Evolutionary conservation across 169 alveolate genomes (phyloP), one percentile per base, ranked within the genome.

Genomic region (Babesia bigemina): DNA sequence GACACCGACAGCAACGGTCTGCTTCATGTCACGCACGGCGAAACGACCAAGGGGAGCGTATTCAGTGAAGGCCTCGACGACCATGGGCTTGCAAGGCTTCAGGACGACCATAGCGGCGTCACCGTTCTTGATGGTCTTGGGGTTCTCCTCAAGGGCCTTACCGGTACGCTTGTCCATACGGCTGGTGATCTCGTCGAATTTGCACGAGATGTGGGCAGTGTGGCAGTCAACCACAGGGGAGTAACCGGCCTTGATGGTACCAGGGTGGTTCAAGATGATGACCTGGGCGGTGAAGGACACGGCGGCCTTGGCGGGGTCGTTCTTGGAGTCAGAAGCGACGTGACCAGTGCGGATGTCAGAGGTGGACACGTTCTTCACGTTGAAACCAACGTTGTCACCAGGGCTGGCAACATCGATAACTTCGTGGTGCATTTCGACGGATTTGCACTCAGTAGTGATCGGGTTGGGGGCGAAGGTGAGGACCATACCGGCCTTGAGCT

Each of bases 371-470:
- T 94, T 94, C 94, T 96, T 96, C 57, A 96, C 96, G 91, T 96
- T 96, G 96, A 98, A 94, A 52, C 99, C 99, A 70, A 98, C 99
- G 85, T 96, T 96, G 92, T 97, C 99, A 67, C 99, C 99, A 28
- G 99, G 99, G 73, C 84, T 88, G 53, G 99, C 99, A 75, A 95
- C 98, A 72, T 93, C 95, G 69, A 97, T 91, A 55, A 93, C 91
- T 92, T 96, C 98, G 90, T 97, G 99, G 93, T 97, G 99, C 99
- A 98, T 97, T 94, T 97, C 99, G 62, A 98, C 99, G 49, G 99
- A 94, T 79, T 94, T 96, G 88, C 96, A 96, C 94, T 96, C 99
- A 71, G 99, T 95, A 76, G 97, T 94, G 84, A 97, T 86, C 77
- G 96, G 97, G 49, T 91, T 91, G 63, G 99, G 99, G 70, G 98